Conservation (phyloP, 345 rosid genomes). For the Crucihimalaya himalaica region DNA sequence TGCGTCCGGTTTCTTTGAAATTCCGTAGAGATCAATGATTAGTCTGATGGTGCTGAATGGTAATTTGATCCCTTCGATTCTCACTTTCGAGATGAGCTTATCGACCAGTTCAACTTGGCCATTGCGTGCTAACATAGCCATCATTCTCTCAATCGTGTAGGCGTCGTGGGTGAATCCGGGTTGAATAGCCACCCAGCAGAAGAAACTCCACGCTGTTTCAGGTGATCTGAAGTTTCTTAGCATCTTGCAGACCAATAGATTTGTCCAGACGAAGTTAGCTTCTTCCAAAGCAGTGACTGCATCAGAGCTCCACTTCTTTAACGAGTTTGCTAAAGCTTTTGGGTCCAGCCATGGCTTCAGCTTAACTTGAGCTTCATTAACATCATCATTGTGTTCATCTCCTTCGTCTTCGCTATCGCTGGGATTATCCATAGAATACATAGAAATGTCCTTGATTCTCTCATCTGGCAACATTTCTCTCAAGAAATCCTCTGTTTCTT, state of each 20-base stretch:
- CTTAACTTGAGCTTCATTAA: slow-evolving; percentile 38
- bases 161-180: slow-evolving; percentile 80
- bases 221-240: slow-evolving; percentile 69
- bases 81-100: slow-evolving; percentile 62
- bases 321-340: slow-evolving; percentile 74
- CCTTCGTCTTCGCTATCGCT: slow-evolving; percentile 45
- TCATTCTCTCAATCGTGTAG: slow-evolving; percentile 76
- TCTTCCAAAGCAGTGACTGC: slow-evolving; percentile 60
- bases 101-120: slow-evolving; percentile 74
- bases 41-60: slow-evolving; percentile 80
- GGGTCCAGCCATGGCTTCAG: slow-evolving; percentile 92
- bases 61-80: slow-evolving; percentile 62
- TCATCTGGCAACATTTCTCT: slow-evolving; percentile 66
- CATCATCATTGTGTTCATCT: slow-evolving; percentile 34
- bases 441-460: slow-evolving; percentile 55
- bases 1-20: slow-evolving; percentile 83
- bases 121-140: slow-evolving; percentile 67
- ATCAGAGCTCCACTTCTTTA: slow-evolving; percentile 64
- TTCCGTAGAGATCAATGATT: slow-evolving; percentile 78
- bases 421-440: slow-evolving; percentile 40
- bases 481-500: slow-evolving; percentile 58
- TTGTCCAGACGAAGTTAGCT: slow-evolving; percentile 85
- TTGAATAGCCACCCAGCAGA: slow-evolving; percentile 89
- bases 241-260: slow-evolving; percentile 79
- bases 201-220: slow-evolving; percentile 83